Evolutionary conservation across 176 grass and related monocot species (phyloP).

Genomic region (Triticum turgidum): DNA sequence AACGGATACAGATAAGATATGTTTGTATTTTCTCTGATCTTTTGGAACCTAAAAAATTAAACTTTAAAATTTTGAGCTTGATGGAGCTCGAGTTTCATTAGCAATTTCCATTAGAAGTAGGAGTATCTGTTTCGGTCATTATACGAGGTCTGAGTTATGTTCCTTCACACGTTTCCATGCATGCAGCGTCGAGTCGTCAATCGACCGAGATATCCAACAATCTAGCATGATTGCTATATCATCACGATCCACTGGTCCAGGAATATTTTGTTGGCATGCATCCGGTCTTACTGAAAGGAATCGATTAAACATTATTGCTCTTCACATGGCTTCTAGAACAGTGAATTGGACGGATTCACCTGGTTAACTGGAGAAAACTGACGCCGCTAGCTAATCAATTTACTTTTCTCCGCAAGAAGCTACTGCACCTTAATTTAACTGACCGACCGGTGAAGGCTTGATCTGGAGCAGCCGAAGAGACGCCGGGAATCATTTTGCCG

Average conservation of each 20-base stretch:
- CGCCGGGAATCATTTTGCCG: too few species aligned
- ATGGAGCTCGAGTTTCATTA: too few species aligned
- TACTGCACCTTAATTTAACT: background rate
- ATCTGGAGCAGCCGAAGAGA: background rate
- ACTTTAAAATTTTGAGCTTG: too few species aligned
- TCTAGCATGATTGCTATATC: background rate
- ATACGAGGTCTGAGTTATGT: background rate
- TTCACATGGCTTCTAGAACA: constrained; percentile 19
- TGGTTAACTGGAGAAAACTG: background rate
- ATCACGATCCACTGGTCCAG: background rate
- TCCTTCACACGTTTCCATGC: background rate
- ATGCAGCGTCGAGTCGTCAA: background rate
- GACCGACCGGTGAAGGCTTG: background rate
- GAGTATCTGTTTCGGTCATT: background rate
- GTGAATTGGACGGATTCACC: background rate
- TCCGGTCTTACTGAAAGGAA: background rate
- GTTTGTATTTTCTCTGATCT: too few species aligned
- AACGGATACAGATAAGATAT: too few species aligned
- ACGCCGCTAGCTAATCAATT: background rate
- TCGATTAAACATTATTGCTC: background rate
- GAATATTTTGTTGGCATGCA: background rate
- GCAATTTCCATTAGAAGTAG: background rate
- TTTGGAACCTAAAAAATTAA: too few species aligned
- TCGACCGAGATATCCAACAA: background rate
- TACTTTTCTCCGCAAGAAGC: too few species aligned